Percentiles rank a stretch among this genome's conserved stretches.
Conservation (phyloP, 768 basidiomycete genomes). For the Melanogaster broomeanus region DNA sequence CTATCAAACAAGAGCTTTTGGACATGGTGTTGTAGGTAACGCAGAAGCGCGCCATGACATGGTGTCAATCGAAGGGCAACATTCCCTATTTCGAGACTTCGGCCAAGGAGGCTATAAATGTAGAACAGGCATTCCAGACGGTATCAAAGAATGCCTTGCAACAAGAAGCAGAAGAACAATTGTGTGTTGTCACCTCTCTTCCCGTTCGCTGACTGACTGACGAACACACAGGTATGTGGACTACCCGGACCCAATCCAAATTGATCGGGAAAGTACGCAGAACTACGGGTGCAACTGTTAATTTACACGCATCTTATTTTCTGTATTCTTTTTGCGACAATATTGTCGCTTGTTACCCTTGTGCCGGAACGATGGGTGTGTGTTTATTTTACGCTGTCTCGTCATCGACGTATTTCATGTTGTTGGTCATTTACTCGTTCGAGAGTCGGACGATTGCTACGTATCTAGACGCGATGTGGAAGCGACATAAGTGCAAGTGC, state of each 20-base stretch:
- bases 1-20: neutral
- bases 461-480: constrained; percentile 10
- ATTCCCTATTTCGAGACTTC: constrained; percentile 99
- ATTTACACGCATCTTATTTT: constrained; percentile 31
- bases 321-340: constrained; percentile 26
- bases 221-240: constrained; percentile 80
- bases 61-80: constrained; percentile 99
- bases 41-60: constrained; percentile 99
- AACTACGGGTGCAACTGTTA: constrained; percentile 92
- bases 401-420: constrained; percentile 25
- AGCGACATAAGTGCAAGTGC: constrained; percentile 14
- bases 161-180: constrained; percentile 94
- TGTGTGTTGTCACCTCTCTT: constrained; percentile 54
- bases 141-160: constrained; percentile 99
- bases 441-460: constrained; percentile 6
- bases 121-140: constrained; percentile 99
- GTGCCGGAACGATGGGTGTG: constrained; percentile 35
- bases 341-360: constrained; percentile 32
- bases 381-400: constrained; percentile 34
- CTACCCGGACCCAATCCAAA: constrained; percentile 98
- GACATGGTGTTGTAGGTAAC: constrained; percentile 64
- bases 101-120: constrained; percentile 99
- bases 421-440: constrained; percentile 6
- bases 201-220: constrained; percentile 11
- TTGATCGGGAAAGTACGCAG: constrained; percentile 91